Conservation (phyloP, 768 basidiomycete genomes). For the Tulasnella sp. region DNA sequence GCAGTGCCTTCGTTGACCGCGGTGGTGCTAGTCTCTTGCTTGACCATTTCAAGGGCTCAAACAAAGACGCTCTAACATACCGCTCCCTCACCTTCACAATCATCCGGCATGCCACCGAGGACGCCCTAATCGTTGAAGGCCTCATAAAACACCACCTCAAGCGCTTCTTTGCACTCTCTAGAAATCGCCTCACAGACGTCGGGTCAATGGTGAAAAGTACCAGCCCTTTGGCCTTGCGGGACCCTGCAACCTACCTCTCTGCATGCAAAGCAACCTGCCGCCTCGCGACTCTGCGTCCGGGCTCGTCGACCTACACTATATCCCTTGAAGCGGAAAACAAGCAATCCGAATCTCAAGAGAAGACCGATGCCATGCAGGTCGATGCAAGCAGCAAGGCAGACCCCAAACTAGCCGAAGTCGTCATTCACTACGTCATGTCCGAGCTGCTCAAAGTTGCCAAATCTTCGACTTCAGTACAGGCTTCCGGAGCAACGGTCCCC, state of each 20-base stretch:
- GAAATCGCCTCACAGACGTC: slow-evolving; percentile 52
- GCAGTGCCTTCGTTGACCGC: slow-evolving; percentile 57
- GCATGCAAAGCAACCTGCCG: slow-evolving; percentile 63
- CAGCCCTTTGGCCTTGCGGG: slow-evolving; percentile 71
- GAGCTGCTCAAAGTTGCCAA: slow-evolving; percentile 63
- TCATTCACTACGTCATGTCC: slow-evolving; percentile 55
- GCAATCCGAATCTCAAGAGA: slow-evolving; percentile 20
- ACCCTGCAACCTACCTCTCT: slow-evolving; percentile 67
- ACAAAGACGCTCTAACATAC: slow-evolving; percentile 51
- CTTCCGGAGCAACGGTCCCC: not conserved
- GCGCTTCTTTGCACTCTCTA: slow-evolving; percentile 67
- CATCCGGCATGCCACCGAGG: slow-evolving; percentile 88
- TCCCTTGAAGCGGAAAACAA: slow-evolving; percentile 22
- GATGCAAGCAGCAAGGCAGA: slow-evolving; percentile 27
- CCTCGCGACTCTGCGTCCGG: slow-evolving; percentile 44
- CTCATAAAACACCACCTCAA: slow-evolving; percentile 81
- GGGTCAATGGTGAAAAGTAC: slow-evolving; percentile 65
- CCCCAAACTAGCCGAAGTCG: slow-evolving; percentile 26
- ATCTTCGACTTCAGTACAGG: slow-evolving; percentile 28
- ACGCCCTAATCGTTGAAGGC: slow-evolving; percentile 49
- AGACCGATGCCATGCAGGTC: slow-evolving; percentile 26
- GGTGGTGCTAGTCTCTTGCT: slow-evolving; percentile 60
- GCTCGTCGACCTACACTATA: slow-evolving; percentile 7
- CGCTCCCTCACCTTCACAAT: slow-evolving; percentile 82
- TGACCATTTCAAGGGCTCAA: slow-evolving; percentile 48